These are phyloP conservation scores for Nothophaeocryptopus gaeumannii DNA, from an alignment of 2,329 filamentous ascomycete genomes.

Conservation along the genomic window DNA sequence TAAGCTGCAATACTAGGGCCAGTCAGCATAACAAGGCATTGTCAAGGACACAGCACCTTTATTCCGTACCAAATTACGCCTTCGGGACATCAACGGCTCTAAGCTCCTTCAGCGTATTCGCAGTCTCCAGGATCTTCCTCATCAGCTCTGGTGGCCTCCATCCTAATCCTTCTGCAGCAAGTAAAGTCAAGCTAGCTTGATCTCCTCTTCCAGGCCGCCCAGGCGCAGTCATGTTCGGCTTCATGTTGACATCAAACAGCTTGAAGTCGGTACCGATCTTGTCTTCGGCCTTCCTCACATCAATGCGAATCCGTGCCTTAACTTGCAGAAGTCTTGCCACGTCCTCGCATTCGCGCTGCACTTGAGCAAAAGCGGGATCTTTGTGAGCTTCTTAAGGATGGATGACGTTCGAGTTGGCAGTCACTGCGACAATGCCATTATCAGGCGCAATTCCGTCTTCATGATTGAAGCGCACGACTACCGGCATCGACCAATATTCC, in stretches of 20 bases:
- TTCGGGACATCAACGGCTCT: too few relatives aligned
- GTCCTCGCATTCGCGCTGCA: slow-evolving; percentile 41
- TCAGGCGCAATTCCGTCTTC: slow-evolving; percentile 49
- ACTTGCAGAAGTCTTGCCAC: slow-evolving; percentile 41
- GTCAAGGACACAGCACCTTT: too few relatives aligned
- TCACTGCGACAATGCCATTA: slow-evolving; percentile 49
- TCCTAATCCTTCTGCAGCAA: slow-evolving; percentile 44
- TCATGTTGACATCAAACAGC: slow-evolving; percentile 54
- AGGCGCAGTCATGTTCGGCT: slow-evolving; percentile 52
- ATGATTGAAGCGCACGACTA: slow-evolving; percentile 51
- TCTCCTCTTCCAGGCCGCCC: slow-evolving; percentile 49
- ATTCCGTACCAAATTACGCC: too few relatives aligned
- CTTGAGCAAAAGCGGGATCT: slow-evolving; percentile 35
- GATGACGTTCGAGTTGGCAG: slow-evolving; percentile 46
- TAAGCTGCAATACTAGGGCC: too few relatives aligned
- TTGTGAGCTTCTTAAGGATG: slow-evolving; percentile 30
- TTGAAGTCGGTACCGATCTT: slow-evolving; percentile 39
- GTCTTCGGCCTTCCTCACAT: slow-evolving; percentile 42
- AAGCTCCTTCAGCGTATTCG: slow-evolving; percentile 7
- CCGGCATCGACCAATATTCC: slow-evolving; percentile 45
- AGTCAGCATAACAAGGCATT: too few relatives aligned
- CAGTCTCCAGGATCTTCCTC: slow-evolving; percentile 35
- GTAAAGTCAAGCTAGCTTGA: slow-evolving; percentile 47
- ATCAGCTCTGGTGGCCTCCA: slow-evolving; percentile 45
- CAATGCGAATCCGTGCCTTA: slow-evolving; percentile 49